Evolutionary conservation across 2,329 filamentous ascomycete species (phyloP).

Genomic region (Fonsecaea multimorphosa): DNA sequence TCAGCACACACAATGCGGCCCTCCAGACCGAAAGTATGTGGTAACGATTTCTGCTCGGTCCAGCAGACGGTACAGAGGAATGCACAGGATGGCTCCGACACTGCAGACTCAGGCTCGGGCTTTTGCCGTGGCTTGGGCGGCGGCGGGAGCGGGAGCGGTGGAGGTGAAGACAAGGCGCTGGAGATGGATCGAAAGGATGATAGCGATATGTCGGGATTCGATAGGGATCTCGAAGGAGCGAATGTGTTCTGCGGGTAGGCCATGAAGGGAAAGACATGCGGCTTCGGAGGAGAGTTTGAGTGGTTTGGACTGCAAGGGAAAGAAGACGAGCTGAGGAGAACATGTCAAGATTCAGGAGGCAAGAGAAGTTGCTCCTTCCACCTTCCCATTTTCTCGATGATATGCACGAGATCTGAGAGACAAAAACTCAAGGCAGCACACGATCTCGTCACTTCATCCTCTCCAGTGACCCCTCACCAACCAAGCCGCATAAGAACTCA

Average conservation of each 20-base stretch:
- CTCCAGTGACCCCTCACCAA: constrained; percentile 45
- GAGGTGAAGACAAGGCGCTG: constrained; percentile 10
- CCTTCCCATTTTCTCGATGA: not conserved
- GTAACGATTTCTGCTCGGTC: constrained; percentile 28
- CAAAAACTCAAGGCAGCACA: no score
- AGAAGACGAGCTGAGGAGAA: constrained; percentile 1
- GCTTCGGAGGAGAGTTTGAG: not conserved
- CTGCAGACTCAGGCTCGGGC: not conserved
- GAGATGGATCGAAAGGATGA: constrained; percentile 19
- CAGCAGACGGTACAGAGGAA: constrained; percentile 37
- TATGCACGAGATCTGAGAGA: no score
- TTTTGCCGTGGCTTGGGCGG: not conserved
- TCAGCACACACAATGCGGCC: constrained; percentile 37
- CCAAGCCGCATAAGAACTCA: constrained; percentile 41
- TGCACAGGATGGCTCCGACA: constrained; percentile 12
- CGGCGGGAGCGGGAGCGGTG: not conserved
- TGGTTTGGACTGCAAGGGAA: not conserved
- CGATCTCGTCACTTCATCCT: no score
- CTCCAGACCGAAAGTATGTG: constrained; percentile 30
- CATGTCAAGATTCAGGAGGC: not conserved
- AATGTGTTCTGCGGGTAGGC: constrained; percentile 26
- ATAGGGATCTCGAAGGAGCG: constrained; percentile 15
- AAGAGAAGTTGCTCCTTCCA: not conserved
- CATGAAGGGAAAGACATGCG: constrained; percentile 22
- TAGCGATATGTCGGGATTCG: constrained; percentile 20